phyloP scores from a whole-genome alignment of 2,329 filamentous ascomycete species.

The Paraphoma sp. region DNA sequence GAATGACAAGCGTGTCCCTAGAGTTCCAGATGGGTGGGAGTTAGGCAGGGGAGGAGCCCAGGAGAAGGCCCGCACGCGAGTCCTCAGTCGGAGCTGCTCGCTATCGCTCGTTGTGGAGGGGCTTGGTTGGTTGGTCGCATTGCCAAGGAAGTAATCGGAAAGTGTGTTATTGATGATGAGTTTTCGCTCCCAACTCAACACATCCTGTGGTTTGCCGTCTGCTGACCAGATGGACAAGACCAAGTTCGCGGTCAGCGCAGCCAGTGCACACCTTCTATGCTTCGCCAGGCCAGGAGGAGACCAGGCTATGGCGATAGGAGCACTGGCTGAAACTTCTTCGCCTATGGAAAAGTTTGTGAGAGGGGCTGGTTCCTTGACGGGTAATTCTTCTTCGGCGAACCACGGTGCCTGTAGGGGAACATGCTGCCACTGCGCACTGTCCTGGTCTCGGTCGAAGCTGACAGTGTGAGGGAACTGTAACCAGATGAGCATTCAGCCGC shows the following conservation, averaged over 20 bases:
- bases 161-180: conserved; percentile 61
- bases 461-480: conserved; percentile 43
- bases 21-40: conserved; percentile 6
- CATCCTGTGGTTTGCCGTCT: conserved; percentile 49
- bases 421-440: conserved; percentile 44
- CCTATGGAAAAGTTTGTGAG: conserved; percentile 61
- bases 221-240: conserved; percentile 64
- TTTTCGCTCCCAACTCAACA: conserved; percentile 59
- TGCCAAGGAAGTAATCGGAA: conserved; percentile 44
- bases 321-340: conserved; percentile 63
- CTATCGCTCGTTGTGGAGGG: conserved; percentile 19
- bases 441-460: conserved; percentile 33
- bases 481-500: background rate
- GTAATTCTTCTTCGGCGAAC: conserved; percentile 59
- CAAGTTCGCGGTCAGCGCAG: conserved; percentile 63
- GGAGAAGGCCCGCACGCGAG: conserved; percentile 51
- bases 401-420: conserved; percentile 56
- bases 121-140: conserved; percentile 18
- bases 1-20: conserved; percentile 36
- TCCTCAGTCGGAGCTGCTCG: conserved; percentile 46
- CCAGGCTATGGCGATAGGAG: conserved; percentile 60
- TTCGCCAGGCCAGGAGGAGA: conserved; percentile 63
- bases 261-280: conserved; percentile 61
- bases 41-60: conserved; percentile 45
- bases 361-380: conserved; percentile 53